Base-by-base conservation (phyloP, 345 rosid genomes). In the Gossypium thurberi region DNA sequence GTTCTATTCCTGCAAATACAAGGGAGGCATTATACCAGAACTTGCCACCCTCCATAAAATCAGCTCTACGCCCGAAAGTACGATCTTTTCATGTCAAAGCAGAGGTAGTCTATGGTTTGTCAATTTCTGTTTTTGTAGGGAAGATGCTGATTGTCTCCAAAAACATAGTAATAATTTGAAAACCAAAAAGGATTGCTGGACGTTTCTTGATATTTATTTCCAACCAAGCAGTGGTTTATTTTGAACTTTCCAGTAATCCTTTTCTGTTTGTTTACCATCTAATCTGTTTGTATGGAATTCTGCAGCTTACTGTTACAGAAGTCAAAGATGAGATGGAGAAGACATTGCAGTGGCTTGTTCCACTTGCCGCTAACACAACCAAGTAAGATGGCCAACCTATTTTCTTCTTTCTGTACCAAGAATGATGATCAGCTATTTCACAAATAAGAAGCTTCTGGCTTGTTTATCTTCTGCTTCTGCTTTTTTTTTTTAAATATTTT, bases 321-420 rank as follows among this genome's bases (percentile, higher is more conserved):
- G 87, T 95, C 77, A 95, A 88, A 81, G 97, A 85, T 20, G 94
- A 95, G 84, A 95, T 95, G 97, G 98, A 91, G 89, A 89, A 91
- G 82, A 92, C 94, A n/a, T 77, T 92, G 81, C 93, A 82, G 74
- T 95, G 99, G 99, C 98, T 95, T 76, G 97, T 91, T 78, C 99
- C 96, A 13, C 79, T 95, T 73, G 97, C 99, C 33, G 75, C 87
- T 63, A 91, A 91, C 83, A 95, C 99, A 44, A 87, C 97, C 80
- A 95, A 91, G 99, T 95, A 89, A 79, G 65, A 58, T 52, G 46
- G 40, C 50, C 47, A 63, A 11, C 4, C 75, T 79, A 8, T 64
- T 37, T 26, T 11, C 26, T 55, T 42, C 13, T 33, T 46, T 60
- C 28, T 40, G 51, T 12, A 63, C 48, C 20, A 5, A 74, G 42